Evolutionary conservation across 176 grass and related monocot genomes (phyloP).

Genomic region (Chloris gayana): DNA sequence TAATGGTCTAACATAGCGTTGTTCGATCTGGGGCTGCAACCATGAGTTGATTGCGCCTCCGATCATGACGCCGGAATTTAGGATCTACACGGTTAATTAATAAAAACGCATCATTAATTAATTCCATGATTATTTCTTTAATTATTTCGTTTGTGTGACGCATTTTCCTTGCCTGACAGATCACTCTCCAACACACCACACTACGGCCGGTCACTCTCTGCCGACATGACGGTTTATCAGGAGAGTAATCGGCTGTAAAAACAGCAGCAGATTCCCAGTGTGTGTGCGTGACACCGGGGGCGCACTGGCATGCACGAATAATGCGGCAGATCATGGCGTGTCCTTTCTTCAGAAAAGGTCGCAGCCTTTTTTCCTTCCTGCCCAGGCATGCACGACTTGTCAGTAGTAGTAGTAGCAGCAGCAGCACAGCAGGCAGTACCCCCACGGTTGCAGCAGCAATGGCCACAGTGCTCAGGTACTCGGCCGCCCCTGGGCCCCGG

Average conservation of each 20-base stretch:
- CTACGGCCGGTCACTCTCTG: no score
- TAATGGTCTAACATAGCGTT: no score
- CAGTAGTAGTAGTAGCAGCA: not conserved
- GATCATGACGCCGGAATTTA: no score
- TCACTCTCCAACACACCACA: no score
- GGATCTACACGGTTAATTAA: no score
- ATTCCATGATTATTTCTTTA: no score
- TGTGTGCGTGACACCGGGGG: not conserved
- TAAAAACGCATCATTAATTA: no score
- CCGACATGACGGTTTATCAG: not conserved
- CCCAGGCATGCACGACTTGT: not conserved
- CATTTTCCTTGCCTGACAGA: no score
- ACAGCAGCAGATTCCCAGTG: not conserved
- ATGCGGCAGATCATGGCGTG: constrained; percentile 11
- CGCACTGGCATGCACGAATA: not conserved
- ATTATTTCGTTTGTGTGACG: no score
- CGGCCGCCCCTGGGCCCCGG: constrained; percentile 11
- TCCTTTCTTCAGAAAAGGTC: constrained; percentile 15
- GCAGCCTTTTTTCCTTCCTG: constrained; percentile 4
- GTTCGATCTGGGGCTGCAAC: no score
- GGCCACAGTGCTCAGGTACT: not conserved
- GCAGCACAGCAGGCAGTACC: not conserved
- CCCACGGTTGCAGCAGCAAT: constrained; percentile 17
- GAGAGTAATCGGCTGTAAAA: not conserved
- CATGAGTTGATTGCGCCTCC: no score